Conservation (phyloP, 2,329 filamentous ascomycete genomes). For the Colletotrichum camelliae region DNA sequence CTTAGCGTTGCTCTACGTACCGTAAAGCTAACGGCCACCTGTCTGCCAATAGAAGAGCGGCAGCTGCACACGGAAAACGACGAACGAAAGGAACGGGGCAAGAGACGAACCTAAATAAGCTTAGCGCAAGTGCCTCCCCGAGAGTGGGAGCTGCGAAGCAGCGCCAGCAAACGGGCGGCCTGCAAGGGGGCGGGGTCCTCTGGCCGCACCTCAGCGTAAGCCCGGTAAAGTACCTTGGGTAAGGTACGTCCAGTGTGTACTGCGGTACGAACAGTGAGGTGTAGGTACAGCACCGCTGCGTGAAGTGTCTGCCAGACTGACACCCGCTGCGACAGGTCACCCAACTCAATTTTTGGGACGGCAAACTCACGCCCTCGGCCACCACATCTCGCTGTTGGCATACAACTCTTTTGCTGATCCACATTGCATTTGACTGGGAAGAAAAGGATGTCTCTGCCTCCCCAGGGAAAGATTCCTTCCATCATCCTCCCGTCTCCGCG, state of each 20-base stretch:
- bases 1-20: not conserved
- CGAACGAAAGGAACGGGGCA: not conserved
- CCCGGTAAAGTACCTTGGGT: too few species aligned
- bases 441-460: not conserved
- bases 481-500: slow-evolving; percentile 6
- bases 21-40: not conserved
- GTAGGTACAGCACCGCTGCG: too few species aligned
- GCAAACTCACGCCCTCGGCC: slow-evolving; percentile 5
- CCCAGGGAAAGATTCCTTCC: not conserved
- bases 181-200: slow-evolving; percentile 1
- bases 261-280: too few species aligned
- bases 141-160: slow-evolving; percentile 16
- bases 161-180: not conserved
- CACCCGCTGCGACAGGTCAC: slow-evolving; percentile 18
- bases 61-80: not conserved
- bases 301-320: slow-evolving; percentile 11
- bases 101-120: slow-evolving; percentile 10
- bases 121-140: slow-evolving; percentile 11
- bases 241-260: too few species aligned
- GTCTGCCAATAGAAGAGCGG: not conserved
- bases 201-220: not conserved
- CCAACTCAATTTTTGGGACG: slow-evolving; percentile 19
- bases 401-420: not conserved
- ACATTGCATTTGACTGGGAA: not conserved
- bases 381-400: not conserved